A percentile compares a stretch with the other conserved stretches of the same genome.
Evolutionary conservation across 108 stramenopile genomes (phyloP).

Genomic region (Nitzschia sp.): DNA sequence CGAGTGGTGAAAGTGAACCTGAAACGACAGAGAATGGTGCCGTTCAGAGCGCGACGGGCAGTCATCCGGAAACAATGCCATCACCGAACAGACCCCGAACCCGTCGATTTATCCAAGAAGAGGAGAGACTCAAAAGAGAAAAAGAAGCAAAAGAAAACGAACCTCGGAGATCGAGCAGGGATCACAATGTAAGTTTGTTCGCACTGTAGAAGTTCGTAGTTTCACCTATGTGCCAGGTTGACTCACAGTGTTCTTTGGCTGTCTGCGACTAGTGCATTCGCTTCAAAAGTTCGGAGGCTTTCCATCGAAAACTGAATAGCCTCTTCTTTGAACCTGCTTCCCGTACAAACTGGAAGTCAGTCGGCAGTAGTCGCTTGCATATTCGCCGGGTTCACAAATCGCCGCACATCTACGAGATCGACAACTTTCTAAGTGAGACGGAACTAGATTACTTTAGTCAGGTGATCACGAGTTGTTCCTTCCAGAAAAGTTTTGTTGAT

Average conservation of each 20-base stretch:
- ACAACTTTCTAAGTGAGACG: constrained; percentile 58
- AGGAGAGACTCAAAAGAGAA: constrained; percentile 1
- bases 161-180: constrained; percentile 20
- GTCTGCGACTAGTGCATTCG: constrained; percentile 4
- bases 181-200: constrained; percentile 22
- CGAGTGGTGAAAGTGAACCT: no score
- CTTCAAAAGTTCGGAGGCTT: constrained; percentile 9
- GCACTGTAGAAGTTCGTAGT: not conserved
- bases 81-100: not conserved
- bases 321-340: constrained; percentile 22
- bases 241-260: no score
- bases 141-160: not conserved
- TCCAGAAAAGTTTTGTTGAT: constrained; percentile 59
- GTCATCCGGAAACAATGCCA: no score
- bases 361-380: constrained; percentile 22
- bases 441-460: constrained; percentile 55
- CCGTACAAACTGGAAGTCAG: not conserved
- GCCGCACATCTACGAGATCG: constrained; percentile 62
- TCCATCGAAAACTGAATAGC: constrained; percentile 21
- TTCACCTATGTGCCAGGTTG: no score
- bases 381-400: constrained; percentile 24
- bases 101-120: not conserved
- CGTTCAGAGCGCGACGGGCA: no score
- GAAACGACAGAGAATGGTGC: no score
- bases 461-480: constrained; percentile 23